Percentiles rank a stretch among this genome's conserved stretches.
These are phyloP conservation scores for Williopsis jadinii DNA, from an alignment of 1,139 yeast species.

Conservation along the genomic window DNA sequence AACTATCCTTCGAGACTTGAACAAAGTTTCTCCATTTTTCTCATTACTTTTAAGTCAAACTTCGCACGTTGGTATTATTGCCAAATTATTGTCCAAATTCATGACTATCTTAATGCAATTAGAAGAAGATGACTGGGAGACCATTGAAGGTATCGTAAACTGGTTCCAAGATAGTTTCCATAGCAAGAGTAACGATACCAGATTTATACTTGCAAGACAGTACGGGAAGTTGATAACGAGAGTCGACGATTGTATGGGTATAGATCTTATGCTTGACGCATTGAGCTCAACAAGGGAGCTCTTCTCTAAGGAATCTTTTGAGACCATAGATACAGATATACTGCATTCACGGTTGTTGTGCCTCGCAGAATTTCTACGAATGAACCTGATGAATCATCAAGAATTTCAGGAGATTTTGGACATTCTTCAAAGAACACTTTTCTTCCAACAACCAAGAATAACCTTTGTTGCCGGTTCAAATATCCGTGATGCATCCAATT, in stretches of 20 bases:
- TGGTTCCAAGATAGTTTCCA: constrained; percentile 36
- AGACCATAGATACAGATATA: constrained; percentile 23
- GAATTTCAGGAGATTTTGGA: constrained; percentile 22
- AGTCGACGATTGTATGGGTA: constrained; percentile 21
- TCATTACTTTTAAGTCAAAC: constrained; percentile 6
- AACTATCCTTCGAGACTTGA: not conserved
- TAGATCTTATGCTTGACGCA: constrained; percentile 20
- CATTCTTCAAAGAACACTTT: constrained; percentile 35
- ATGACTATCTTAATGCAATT: constrained; percentile 7
- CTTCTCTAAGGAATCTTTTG: constrained; percentile 15
- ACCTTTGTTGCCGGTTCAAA: constrained; percentile 54
- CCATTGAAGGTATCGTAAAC: constrained; percentile 37
- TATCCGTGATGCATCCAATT: constrained; percentile 80
- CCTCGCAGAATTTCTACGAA: constrained; percentile 31
- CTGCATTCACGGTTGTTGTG: constrained; percentile 27
- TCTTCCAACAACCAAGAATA: constrained; percentile 45
- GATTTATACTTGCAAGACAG: constrained; percentile 27
- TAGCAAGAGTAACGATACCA: constrained; percentile 24
- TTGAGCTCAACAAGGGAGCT: constrained; percentile 14
- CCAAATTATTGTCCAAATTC: constrained; percentile 23
- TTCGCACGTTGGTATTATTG: constrained; percentile 18
- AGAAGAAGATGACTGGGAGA: constrained; percentile 22
- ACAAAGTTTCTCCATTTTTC: not conserved
- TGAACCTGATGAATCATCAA: constrained; percentile 19
- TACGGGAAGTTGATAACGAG: constrained; percentile 24